Conservation (phyloP, 768 basidiomycete species). For the Tulasnella sp. region DNA sequence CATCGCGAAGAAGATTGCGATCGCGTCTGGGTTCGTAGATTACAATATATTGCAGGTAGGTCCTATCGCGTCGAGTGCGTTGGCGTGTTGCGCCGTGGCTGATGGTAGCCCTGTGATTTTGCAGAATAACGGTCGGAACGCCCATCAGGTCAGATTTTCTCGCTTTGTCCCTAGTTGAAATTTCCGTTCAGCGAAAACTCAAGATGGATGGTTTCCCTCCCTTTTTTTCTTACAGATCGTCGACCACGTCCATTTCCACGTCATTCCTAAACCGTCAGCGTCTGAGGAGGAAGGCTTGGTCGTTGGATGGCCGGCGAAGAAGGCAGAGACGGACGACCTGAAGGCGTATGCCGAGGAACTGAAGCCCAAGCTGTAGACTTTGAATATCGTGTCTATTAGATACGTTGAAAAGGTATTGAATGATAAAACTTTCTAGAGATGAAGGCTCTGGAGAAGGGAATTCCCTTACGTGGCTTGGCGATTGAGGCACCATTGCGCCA, state of each 20-base stretch:
- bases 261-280: slow-evolving; percentile 34
- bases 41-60: slow-evolving; percentile 51
- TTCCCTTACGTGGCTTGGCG: neutral
- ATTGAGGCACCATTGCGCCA: neutral
- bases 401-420: neutral
- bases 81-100: neutral
- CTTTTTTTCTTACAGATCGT: slow-evolving; percentile 15
- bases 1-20: slow-evolving; percentile 46
- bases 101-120: neutral
- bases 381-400: neutral
- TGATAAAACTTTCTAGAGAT: neutral
- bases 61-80: neutral
- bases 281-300: slow-evolving; percentile 66
- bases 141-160: slow-evolving; percentile 45
- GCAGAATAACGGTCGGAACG: slow-evolving; percentile 52
- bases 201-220: too few relatives aligned
- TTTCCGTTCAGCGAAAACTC: neutral
- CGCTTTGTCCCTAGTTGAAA: neutral
- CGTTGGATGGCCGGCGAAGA: slow-evolving; percentile 58
- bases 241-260: slow-evolving; percentile 36
- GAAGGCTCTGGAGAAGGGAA: neutral
- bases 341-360: slow-evolving; percentile 63
- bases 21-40: slow-evolving; percentile 44
- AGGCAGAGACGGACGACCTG: slow-evolving; percentile 69
- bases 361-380: slow-evolving; percentile 36